Base-by-base conservation (phyloP, 345 rosid species). In the Hibiscus trionum region DNA sequence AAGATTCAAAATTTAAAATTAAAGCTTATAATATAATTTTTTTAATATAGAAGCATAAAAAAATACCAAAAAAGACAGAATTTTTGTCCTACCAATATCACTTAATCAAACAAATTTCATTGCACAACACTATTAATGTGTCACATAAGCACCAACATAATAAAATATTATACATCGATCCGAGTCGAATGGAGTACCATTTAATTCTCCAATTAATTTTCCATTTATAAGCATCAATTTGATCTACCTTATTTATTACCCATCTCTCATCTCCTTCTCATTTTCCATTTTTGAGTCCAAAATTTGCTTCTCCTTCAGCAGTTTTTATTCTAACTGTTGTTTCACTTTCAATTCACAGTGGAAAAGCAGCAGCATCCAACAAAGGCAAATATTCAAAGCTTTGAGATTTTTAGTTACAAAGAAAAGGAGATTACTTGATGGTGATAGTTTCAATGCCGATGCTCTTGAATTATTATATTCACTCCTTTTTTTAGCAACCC, bases 361-460 rank as follows among this genome's bases (percentile, higher is more conserved):
- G 8, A n/a, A 53, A 53, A n/a, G 21, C 27, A 55, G 26, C 77
- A 17, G 64, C 24, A 24, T 8, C 59, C 1, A 58, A 60, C 72
- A 66, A 70, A 60, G 62, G 60, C 56, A 61, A 19, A 1, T 74
- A 65, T 19, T 44, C 3, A 24, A 52, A 62, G 37, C 62, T 29
- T 11, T 8, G 15, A 62, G 44, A 21, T 12, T 15, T 62, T 39
- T 66, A 46, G 37, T 44, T 12, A 8, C 64, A 24, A 62, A 37
- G 12, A 66, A 26, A 61, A 31, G 58, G n/a, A 47, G 19, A 5
- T 21, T 10, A 31, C 35, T 61, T 80, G 92, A 91, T 85, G 79
- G 85, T 76, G 92, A 91, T 84, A 77, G 87, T 87, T 81, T 86
- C 77, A 84, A 84, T 84, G 82, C 85, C 88, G 78, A 44, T 65